phyloP scores from a whole-genome alignment of 371 early-diverging fungal genomes.

The Mortierella sp. region DNA sequence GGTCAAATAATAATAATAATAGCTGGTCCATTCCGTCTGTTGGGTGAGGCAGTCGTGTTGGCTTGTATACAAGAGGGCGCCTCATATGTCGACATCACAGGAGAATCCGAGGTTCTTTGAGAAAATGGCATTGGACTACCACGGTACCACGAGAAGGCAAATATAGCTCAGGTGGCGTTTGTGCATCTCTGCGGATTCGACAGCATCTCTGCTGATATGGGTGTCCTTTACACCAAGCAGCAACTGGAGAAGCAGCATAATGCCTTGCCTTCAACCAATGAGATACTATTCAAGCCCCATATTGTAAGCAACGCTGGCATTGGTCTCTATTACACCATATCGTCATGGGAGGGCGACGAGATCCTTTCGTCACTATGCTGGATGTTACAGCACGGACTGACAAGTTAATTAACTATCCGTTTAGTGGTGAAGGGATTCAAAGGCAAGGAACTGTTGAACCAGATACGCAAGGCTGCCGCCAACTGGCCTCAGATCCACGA shows the following conservation, averaged over 20 bases:
- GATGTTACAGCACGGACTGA: neutral
- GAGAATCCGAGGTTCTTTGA: conserved; percentile 84
- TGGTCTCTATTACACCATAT: conserved; percentile 60
- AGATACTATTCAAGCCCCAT: conserved; percentile 71
- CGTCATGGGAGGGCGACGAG: too few species aligned
- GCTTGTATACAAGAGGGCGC: conserved; percentile 86
- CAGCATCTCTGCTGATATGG: conserved; percentile 73
- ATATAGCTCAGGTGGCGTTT: conserved; percentile 71
- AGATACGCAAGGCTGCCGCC: conserved; percentile 66
- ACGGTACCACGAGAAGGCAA: conserved; percentile 85
- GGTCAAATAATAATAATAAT: conserved; percentile 24
- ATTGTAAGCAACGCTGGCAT: conserved; percentile 64
- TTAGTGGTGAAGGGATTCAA: conserved; percentile 70
- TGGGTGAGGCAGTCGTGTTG: conserved; percentile 84
- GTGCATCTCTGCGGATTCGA: conserved; percentile 94
- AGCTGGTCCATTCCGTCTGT: conserved; percentile 86
- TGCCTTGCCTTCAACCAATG: conserved; percentile 66
- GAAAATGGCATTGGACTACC: conserved; percentile 77
- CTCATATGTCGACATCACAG: conserved; percentile 91
- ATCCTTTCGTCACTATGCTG: neutral
- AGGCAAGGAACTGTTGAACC: conserved; percentile 63
- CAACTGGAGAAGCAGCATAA: conserved; percentile 58
- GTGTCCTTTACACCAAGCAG: conserved; percentile 67
- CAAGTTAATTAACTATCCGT: neutral
- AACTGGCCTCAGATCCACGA: conserved; percentile 62